Evolutionary conservation across 768 basidiomycete genomes (phyloP).

Genomic region (Suillus clintonianus): DNA sequence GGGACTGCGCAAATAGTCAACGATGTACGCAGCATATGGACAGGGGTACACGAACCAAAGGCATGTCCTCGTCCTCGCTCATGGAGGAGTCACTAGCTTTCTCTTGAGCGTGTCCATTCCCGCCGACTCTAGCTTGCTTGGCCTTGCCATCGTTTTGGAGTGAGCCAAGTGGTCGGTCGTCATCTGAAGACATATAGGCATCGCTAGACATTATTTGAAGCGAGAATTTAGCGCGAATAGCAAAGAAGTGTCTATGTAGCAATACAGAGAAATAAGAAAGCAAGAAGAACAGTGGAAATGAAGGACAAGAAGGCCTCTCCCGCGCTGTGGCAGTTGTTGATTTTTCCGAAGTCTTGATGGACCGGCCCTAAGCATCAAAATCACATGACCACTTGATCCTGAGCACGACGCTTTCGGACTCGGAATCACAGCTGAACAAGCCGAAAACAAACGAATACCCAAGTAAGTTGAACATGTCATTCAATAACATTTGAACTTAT

Average conservation of each 20-base stretch:
- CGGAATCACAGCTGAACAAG: not conserved
- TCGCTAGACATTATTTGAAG: constrained; percentile 45
- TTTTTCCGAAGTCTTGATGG: constrained; percentile 43
- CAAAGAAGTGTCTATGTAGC: constrained; percentile 25
- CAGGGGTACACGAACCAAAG: constrained; percentile 53
- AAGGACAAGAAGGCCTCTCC: constrained; percentile 27
- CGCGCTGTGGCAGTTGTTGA: constrained; percentile 21
- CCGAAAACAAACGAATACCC: not conserved
- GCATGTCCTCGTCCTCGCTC: constrained; percentile 74
- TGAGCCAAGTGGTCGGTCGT: constrained; percentile 52
- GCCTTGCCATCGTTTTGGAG: constrained; percentile 44
- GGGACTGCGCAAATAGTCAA: constrained; percentile 45
- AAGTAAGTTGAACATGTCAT: not conserved
- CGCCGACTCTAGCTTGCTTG: constrained; percentile 42
- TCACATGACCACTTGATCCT: constrained; percentile 26
- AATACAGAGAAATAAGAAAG: constrained; percentile 20
- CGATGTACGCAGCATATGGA: constrained; percentile 11
- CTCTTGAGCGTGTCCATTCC: constrained; percentile 40
- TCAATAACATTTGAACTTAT: not conserved
- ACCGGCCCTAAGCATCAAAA: constrained; percentile 56
- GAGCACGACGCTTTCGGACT: not conserved
- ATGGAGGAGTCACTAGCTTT: constrained; percentile 47
- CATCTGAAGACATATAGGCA: constrained; percentile 56
- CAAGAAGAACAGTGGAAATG: constrained; percentile 29
- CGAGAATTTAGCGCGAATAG: constrained; percentile 3